A percentile compares a stretch with the other conserved stretches of the same genome.
Evolutionary conservation across 1,284 basidiomycete genomes (phyloP).

Genomic region (Kwoniella shivajii): DNA sequence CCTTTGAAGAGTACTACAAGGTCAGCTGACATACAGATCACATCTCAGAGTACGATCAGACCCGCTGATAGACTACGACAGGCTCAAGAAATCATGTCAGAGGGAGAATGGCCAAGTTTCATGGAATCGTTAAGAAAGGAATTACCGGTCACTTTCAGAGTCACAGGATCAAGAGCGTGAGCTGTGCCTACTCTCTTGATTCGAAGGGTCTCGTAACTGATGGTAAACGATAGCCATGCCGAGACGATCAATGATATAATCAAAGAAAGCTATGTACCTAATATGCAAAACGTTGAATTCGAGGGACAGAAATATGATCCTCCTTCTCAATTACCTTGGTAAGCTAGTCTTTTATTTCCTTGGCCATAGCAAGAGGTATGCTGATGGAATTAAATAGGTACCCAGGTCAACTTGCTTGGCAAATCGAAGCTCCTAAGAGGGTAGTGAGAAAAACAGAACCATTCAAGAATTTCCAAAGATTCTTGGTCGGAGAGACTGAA

Average conservation of each 20-base stretch:
- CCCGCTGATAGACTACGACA: slow-evolving; percentile 8
- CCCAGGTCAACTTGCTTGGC: slow-evolving; percentile 92
- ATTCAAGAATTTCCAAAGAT: slow-evolving; percentile 94
- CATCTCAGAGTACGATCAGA: slow-evolving; percentile 3
- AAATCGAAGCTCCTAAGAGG: slow-evolving; percentile 88
- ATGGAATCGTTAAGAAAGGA: slow-evolving; percentile 69
- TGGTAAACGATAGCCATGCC: slow-evolving; percentile 61
- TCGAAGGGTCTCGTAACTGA: not conserved
- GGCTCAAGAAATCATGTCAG: slow-evolving; percentile 48
- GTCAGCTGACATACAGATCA: slow-evolving; percentile 21
- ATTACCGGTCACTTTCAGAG: slow-evolving; percentile 91
- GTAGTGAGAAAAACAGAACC: slow-evolving; percentile 87
- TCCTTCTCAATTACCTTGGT: slow-evolving; percentile 86
- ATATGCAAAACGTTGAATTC: slow-evolving; percentile 71
- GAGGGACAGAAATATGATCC: slow-evolving; percentile 68
- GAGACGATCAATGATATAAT: slow-evolving; percentile 72
- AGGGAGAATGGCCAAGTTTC: slow-evolving; percentile 77
- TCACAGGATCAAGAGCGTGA: slow-evolving; percentile 83
- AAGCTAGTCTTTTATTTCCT: slow-evolving; percentile 27
- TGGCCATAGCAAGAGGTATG: not conserved
- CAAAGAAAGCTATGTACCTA: slow-evolving; percentile 74
- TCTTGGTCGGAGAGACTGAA: slow-evolving; percentile 97
- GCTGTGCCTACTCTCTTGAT: slow-evolving; percentile 28
- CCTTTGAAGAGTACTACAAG: slow-evolving; percentile 74
- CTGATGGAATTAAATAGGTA: slow-evolving; percentile 63